phyloP scores from a whole-genome alignment of 2,329 filamentous ascomycete genomes.

The Arthroderma uncinatum region DNA sequence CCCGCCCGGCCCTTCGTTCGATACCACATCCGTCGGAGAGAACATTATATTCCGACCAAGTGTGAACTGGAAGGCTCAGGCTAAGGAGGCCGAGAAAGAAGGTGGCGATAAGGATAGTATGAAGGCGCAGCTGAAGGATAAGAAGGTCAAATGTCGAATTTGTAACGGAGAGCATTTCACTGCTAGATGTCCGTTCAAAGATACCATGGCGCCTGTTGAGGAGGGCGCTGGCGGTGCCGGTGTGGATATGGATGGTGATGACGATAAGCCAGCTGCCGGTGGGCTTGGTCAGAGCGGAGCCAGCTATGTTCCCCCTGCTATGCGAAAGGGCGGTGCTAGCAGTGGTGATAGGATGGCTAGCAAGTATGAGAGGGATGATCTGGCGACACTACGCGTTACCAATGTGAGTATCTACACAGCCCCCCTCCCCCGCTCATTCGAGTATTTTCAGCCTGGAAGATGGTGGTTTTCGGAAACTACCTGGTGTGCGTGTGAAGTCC shows the following conservation, averaged over 20 bases:
- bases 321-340: slow-evolving; percentile 55
- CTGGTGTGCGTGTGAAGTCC: neutral
- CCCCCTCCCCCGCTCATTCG: slow-evolving; percentile 7
- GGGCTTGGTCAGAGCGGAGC: slow-evolving; percentile 57
- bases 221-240: slow-evolving; percentile 35
- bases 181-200: slow-evolving; percentile 97
- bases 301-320: slow-evolving; percentile 87
- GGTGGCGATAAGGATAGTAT: slow-evolving; percentile 49
- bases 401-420: slow-evolving; percentile 56
- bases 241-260: slow-evolving; percentile 38
- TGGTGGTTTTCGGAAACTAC: neutral
- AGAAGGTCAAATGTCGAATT: slow-evolving; percentile 99
- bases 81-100: slow-evolving; percentile 54
- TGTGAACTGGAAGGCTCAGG: slow-evolving; percentile 86
- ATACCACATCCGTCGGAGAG: slow-evolving; percentile 89
- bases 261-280: slow-evolving; percentile 34
- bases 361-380: slow-evolving; percentile 93
- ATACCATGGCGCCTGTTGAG: slow-evolving; percentile 75
- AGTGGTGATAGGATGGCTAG: slow-evolving; percentile 73
- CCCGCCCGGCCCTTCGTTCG: slow-evolving; percentile 64
- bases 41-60: slow-evolving; percentile 95
- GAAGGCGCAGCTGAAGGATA: slow-evolving; percentile 73
- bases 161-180: slow-evolving; percentile 99
- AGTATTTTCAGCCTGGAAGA: slow-evolving; percentile 19
- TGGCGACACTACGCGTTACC: slow-evolving; percentile 91